These are phyloP conservation scores for Chondrostereum purpureum DNA, from an alignment of 1,284 basidiomycete species.

Conservation along the genomic window DNA sequence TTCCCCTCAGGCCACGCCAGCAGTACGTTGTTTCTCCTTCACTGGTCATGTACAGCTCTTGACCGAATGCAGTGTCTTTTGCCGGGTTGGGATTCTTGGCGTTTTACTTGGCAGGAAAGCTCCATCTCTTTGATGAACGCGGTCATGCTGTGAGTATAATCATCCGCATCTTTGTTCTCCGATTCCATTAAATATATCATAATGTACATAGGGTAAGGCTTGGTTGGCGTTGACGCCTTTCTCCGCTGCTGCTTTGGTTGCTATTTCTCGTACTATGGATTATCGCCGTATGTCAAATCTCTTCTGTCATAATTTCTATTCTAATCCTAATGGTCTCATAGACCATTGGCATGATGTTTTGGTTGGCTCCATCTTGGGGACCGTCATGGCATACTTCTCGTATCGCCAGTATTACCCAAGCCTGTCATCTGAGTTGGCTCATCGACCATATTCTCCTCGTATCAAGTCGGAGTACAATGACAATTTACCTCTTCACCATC, in stretches of 20 bases:
- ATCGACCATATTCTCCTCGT: constrained; percentile 74
- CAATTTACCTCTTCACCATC: constrained; percentile 31
- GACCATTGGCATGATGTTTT: constrained; percentile 89
- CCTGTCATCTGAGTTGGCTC: constrained; percentile 51
- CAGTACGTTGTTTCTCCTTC: constrained; percentile 33
- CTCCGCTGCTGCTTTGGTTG: constrained; percentile 77
- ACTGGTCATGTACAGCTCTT: constrained; percentile 2
- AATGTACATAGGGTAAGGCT: constrained; percentile 60
- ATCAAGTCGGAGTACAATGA: constrained; percentile 39
- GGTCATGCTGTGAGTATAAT: constrained; percentile 62
- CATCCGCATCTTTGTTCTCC: not conserved
- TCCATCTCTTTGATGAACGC: constrained; percentile 82
- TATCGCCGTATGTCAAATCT: constrained; percentile 74
- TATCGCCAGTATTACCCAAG: constrained; percentile 80
- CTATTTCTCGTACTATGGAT: constrained; percentile 89
- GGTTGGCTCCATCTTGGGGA: constrained; percentile 73
- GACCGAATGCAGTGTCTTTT: constrained; percentile 63
- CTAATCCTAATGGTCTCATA: constrained; percentile 20
- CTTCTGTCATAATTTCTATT: not conserved
- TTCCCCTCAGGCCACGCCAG: constrained; percentile 94
- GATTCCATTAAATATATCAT: constrained; percentile 3
- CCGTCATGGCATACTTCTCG: constrained; percentile 67
- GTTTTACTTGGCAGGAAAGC: constrained; percentile 86
- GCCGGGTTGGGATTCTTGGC: constrained; percentile 88
- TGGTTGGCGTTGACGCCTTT: constrained; percentile 82